Evolutionary conservation across 2,329 filamentous ascomycete genomes (phyloP).

Genomic region (Aspergillus uvarum): DNA sequence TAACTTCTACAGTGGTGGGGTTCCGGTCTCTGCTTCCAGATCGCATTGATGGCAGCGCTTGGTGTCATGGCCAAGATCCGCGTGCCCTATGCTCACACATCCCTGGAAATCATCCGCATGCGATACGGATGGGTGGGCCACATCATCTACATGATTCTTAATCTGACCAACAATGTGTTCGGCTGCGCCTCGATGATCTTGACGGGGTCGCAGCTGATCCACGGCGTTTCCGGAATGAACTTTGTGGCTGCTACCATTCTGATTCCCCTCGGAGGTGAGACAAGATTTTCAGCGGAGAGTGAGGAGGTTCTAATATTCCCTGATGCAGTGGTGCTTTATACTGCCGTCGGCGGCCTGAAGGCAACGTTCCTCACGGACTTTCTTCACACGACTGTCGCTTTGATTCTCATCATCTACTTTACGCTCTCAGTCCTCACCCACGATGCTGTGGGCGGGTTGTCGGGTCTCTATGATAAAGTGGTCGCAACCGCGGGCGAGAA

Average conservation of each 20-base stretch:
- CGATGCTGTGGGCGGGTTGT: conserved; percentile 43
- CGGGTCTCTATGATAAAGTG: conserved; percentile 50
- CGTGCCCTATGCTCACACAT: conserved; percentile 53
- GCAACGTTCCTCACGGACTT: conserved; percentile 53
- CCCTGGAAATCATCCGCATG: conserved; percentile 51
- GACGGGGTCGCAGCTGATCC: conserved; percentile 46
- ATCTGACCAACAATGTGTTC: conserved; percentile 47
- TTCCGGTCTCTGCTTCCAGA: conserved; percentile 48
- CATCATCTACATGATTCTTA: conserved; percentile 43
- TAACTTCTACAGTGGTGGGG: conserved; percentile 35
- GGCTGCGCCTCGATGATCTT: conserved; percentile 50
- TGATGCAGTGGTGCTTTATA: conserved; percentile 47
- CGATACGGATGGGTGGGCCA: conserved; percentile 48
- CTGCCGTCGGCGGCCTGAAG: conserved; percentile 50
- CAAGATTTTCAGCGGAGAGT: neutral
- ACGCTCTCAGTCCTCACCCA: conserved; percentile 47
- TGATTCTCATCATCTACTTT: conserved; percentile 52
- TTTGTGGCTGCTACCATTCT: conserved; percentile 49
- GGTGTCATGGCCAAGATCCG: conserved; percentile 52
- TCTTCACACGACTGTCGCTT: conserved; percentile 49
- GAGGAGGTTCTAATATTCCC: neutral
- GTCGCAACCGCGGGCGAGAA: conserved; percentile 43
- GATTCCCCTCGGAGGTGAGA: conserved; percentile 47
- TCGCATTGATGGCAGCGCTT: conserved; percentile 51
- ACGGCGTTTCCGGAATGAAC: conserved; percentile 51